A percentile compares a stretch with the other conserved stretches of the same genome.
phyloP scores from a whole-genome alignment of 2,329 filamentous ascomycete genomes.

The Fusarium kyushuense region DNA sequence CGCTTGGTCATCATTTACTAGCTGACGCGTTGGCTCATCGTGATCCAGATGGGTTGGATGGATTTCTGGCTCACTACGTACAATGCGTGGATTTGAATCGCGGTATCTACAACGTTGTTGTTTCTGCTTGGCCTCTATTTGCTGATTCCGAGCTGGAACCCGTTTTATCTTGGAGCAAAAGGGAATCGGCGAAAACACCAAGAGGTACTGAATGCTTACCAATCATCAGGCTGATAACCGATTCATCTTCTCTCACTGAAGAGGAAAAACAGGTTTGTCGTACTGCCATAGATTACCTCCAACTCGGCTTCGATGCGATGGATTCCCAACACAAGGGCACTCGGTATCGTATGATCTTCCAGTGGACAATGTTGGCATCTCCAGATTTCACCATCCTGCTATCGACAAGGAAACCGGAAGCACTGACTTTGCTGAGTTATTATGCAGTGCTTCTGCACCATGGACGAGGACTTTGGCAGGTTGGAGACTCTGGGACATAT shows the following conservation, averaged over 20 bases:
- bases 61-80: conserved; percentile 5
- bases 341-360: conserved; percentile 30
- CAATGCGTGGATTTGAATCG: conserved; percentile 28
- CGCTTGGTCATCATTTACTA: conserved; percentile 26
- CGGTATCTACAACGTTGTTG: conserved; percentile 17
- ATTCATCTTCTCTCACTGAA: fast-evolving
- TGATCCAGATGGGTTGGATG: neutral
- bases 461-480: conserved; percentile 24
- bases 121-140: conserved; percentile 5
- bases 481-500: conserved; percentile 19
- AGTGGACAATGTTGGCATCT: conserved; percentile 30
- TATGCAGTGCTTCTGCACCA: conserved; percentile 31
- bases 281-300: conserved; percentile 1
- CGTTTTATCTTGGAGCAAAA: conserved; percentile 12
- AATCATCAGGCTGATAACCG: neutral
- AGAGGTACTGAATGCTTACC: conserved; percentile 5
- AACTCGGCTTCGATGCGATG: conserved; percentile 28
- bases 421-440: conserved; percentile 12
- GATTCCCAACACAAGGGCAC: neutral
- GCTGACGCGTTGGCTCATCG: conserved; percentile 18
- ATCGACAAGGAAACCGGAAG: neutral
- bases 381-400: conserved; percentile 13
- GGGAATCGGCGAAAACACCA: neutral
- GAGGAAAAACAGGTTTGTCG: conserved; percentile 3
- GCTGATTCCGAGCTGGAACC: conserved; percentile 11